Base-by-base conservation (phyloP, 306 rosid genomes). In the Cucurbita argyrosperma region DNA sequence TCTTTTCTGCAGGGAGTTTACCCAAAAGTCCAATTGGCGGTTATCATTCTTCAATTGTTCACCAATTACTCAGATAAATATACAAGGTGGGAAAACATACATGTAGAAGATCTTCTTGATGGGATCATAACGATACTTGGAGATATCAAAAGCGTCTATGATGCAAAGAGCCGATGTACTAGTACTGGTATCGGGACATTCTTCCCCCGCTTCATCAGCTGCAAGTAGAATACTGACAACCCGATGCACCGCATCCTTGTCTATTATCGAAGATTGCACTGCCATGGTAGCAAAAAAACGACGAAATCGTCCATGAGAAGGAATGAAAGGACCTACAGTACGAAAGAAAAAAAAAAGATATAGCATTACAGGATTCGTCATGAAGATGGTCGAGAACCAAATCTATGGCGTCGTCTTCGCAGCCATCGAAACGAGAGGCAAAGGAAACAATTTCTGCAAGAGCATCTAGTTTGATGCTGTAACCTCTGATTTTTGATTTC, bases 401-500 rank as follows among this genome's bases (percentile, higher is more conserved):
- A 19, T 88, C 89, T 69, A 86, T 74, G 69, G 94, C 90, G 37
- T 82, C 90, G 40, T 86, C 90, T 59, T 85, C 84, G 50, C 76
- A 47, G 55, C 79, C 85, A 30, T 58, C 51, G 78, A 80, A 90
- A 10, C 83, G 85, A 51, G 87, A 51, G 35, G 80, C 90, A 77
- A 89, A 94, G 64, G 90, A 83, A 72, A 89, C 86, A 78, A 94
- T 88, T 80, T 90, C 90, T 26, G 88, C 83, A 15, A 90, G 87
- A 14, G 95, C 97, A 7, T 88, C 98, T 10, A 69, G 65, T 74
- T 89, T 86, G 76, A 94, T 84, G 23, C 75, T 81, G 82, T 84
- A 89, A 2, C 98, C 97, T 84, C 95, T 80, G 81, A 90, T 89
- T 76, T 86, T 94, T 78, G 88, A 87, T 72, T 86, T 94, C 74